Base-by-base conservation (phyloP, 371 early-diverging fungal genomes). In the Batkoa obscura region DNA sequence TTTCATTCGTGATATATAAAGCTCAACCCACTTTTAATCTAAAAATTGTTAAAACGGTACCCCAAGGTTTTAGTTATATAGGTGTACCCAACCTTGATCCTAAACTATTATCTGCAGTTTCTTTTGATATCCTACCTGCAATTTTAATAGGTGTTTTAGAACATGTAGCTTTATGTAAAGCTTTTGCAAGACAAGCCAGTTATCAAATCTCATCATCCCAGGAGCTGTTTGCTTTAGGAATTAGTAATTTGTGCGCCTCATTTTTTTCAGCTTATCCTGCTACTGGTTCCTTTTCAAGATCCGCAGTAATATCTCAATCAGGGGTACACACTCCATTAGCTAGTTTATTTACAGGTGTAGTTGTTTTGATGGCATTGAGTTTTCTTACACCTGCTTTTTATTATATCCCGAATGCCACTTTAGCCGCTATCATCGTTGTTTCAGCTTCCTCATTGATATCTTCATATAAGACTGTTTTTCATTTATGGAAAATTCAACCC, bases 211-310 rank as follows among this genome's bases (percentile, higher is more conserved):
- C 75, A 37, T 71, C 79, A 17, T 77, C 79, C 59, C 88, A 88
- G 63, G 92, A 91, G 64, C 66, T 88, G 30, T 72, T 87, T 54
- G 85, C 89, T 13, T 72, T 89, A 33, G 90, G 90, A 4, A 57
- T 84, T 31, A 74, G 81, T 37, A 91, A 91, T 67, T 65, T 85
- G 45, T 64, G 78, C 62, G 81, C 82, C 6, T 67, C 84, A 30
- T 86, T 88, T 72, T 80, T 89, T 65, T 81, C 83, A 49, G 82
- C 77, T 0, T 86, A 78, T 67, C 82, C 88, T 4, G 80, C 80
- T 4, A 84, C 89, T 38, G 90, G 89, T n/a, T 84, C 88, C 2
- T 87, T 90, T 61, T 82, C 86, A n/a, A 77, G 90, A 55, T 81
- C 86, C 0, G 84, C 88, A 34, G 79, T 89, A 62, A 84, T 84